These are phyloP conservation scores for Melaleuca quinquenervia DNA, from an alignment of 345 rosid species.

Conservation along the genomic window DNA sequence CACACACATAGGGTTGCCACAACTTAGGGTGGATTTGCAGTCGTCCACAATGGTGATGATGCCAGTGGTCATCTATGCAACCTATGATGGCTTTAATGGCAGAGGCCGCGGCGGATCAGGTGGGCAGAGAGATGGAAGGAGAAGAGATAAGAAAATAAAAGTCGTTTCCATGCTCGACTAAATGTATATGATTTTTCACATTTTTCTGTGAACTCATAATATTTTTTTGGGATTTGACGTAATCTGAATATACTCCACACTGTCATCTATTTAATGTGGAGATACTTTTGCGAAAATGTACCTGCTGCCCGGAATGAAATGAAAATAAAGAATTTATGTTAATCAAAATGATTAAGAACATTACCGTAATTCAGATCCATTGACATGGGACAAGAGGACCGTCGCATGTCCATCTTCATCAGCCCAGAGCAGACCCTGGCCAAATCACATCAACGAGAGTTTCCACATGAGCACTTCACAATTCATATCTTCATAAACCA, in stretches of 20 bases:
- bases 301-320: background rate
- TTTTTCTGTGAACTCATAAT: too few species aligned
- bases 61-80: background rate
- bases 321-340: background rate
- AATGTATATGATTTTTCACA: too few species aligned
- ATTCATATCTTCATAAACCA: background rate
- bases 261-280: too few species aligned
- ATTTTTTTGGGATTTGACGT: too few species aligned
- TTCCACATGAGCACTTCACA: background rate
- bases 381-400: constrained; percentile 20
- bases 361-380: constrained; percentile 33
- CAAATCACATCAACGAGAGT: background rate
- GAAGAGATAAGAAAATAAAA: background rate
- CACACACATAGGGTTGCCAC: too few species aligned
- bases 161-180: background rate
- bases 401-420: constrained; percentile 18
- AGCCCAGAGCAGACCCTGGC: constrained; percentile 41
- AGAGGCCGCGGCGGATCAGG: background rate
- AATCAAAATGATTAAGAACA: background rate
- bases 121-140: background rate
- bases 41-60: too few species aligned
- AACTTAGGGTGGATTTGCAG: too few species aligned
- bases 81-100: background rate
- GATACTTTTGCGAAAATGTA: too few species aligned
- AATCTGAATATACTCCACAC: too few species aligned